A percentile compares a stretch with the other conserved stretches of the same genome.
phyloP scores from a whole-genome alignment of 352 stramenopile genomes.

The Phytophthora uliginosa region DNA sequence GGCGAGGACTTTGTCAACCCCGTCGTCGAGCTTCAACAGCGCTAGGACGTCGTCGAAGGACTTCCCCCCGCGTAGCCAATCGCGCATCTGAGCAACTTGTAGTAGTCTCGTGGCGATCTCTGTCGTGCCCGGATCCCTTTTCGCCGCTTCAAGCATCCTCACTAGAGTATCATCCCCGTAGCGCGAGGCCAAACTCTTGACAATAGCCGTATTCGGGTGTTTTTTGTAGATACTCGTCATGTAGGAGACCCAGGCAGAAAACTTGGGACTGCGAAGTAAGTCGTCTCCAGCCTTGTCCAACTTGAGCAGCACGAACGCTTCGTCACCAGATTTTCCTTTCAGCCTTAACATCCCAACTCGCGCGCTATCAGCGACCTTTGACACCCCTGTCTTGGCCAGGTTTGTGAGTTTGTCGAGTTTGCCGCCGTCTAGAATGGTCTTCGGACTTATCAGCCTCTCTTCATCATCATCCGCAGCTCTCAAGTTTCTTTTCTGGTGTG shows the following conservation, averaged over 20 bases:
- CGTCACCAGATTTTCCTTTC: neutral
- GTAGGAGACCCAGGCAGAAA: neutral
- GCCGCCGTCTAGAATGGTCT: no score
- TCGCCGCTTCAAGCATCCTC: constrained; percentile 15
- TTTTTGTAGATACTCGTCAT: neutral
- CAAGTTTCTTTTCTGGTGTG: no score
- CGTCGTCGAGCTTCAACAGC: neutral
- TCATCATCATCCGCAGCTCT: no score
- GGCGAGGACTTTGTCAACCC: neutral
- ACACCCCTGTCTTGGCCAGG: no score
- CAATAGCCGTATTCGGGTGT: neutral
- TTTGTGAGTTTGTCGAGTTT: no score
- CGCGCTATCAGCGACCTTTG: neutral
- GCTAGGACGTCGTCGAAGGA: neutral
- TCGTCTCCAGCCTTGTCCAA: neutral
- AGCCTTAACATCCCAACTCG: neutral
- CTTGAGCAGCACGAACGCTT: neutral
- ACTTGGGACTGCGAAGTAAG: neutral
- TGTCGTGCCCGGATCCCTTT: neutral
- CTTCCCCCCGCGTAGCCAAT: constrained; percentile 2
- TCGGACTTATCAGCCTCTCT: no score
- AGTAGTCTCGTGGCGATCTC: constrained; percentile 9
- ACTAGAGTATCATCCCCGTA: neutral
- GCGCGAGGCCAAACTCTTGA: neutral
- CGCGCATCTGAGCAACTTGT: neutral